Evolutionary conservation across 1,139 yeast species (phyloP), one percentile per base, ranked within the genome.

Genomic region (Yamadazyma membranifaciens): DNA sequence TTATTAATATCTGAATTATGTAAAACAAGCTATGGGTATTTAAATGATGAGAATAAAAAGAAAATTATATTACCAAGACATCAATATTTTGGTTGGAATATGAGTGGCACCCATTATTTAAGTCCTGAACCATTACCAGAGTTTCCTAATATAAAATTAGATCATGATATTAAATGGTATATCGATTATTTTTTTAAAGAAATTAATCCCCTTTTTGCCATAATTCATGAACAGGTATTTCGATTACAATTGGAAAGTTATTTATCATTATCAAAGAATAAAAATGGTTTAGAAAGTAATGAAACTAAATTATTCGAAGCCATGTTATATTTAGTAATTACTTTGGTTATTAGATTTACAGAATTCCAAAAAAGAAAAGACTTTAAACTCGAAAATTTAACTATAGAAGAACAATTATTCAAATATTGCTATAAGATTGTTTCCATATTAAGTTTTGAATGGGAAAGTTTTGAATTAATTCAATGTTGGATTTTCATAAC

Each of bases 81-180:
- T 14, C 87, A 81, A 52, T 75, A 69, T 46, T 81, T 78, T 51
- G 86, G 84, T 12, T 81, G 86, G 86, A 81, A 81, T 54, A 65
- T 80, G 76, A 68, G 78, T 29, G 86, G 87, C 1, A 70, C 70
- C 15, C 74, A 73, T 47, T 81, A 77, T 51, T 50, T 78, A 14
- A 57, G 59, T 20, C 62, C 69, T 6, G 72, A 72, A 31, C 57
- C 56, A 6, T 55, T 75, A 15, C 77, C 79, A 3, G 55, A 57
- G 4, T 37, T 56, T 3, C 73, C 74, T 4, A 57, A 57, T 6
- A 36, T 57, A n/a, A 42, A 44, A 17, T 42, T 52, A 6, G 50
- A 53, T 13, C 17, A 42, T 17, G 49, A 54, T 15, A 42, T 57
- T 6, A 43, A 41, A 3, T 44, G 22, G 11, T 59, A 56, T 36